phyloP scores from a whole-genome alignment of 768 basidiomycete genomes.

The Suillus plorans region DNA sequence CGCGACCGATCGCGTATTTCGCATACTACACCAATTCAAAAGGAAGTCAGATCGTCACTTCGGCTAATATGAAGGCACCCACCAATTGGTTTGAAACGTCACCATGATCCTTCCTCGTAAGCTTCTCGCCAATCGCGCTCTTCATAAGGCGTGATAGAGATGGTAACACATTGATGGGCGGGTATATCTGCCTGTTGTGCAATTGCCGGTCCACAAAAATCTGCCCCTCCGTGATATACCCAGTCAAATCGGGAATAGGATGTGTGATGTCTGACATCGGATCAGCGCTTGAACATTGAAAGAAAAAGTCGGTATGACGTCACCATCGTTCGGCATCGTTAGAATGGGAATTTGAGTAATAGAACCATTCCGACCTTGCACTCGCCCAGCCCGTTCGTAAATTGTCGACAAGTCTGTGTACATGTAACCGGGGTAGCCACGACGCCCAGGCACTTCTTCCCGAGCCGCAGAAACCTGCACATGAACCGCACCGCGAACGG shows the following conservation, averaged over 20 bases:
- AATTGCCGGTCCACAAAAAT: conserved; percentile 98
- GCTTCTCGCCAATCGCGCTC: conserved; percentile 96
- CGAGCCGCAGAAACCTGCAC: conserved; percentile 87
- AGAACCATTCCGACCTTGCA: conserved; percentile 95
- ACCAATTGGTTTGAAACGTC: conserved; percentile 99
- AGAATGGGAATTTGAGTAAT: conserved; percentile 99
- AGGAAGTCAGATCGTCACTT: conserved; percentile 12
- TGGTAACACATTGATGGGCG: conserved; percentile 98
- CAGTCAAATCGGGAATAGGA: conserved; percentile 98
- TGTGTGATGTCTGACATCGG: conserved; percentile 89
- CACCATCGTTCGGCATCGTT: conserved; percentile 99
- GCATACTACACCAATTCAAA: conserved; percentile 64
- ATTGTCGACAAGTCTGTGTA: conserved; percentile 99
- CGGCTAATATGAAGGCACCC: conserved; percentile 25
- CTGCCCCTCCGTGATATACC: conserved; percentile 99
- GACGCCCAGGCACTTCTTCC: conserved; percentile 98
- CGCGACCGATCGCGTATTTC: conserved; percentile 97
- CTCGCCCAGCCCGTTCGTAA: conserved; percentile 98
- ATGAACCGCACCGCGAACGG: conserved; percentile 8
- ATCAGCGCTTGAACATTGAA: conserved; percentile 22
- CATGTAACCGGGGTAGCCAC: conserved; percentile 98
- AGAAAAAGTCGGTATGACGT: conserved; percentile 26
- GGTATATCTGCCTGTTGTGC: conserved; percentile 96
- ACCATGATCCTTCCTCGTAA: conserved; percentile 97
- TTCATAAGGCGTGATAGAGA: conserved; percentile 99